phyloP scores from a whole-genome alignment of 2,329 filamentous ascomycete species.

The Botryotinia convoluta region DNA sequence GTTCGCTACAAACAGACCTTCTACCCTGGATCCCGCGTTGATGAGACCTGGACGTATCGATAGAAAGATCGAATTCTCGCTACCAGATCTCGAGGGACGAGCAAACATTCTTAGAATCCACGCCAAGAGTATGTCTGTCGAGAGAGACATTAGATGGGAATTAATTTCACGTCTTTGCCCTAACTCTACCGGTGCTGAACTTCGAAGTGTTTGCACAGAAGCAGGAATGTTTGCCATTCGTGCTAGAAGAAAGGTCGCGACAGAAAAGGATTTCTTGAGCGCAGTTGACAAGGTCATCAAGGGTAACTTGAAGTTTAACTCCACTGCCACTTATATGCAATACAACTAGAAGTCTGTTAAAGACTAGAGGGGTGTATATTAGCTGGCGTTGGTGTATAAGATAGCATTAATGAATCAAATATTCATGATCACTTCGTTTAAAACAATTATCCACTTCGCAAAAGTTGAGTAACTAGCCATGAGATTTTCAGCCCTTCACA shows the following conservation, averaged over 20 bases:
- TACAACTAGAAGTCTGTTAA: slow-evolving; percentile 71
- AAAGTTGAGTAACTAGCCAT: neutral
- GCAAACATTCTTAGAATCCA: slow-evolving; percentile 98
- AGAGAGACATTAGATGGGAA: slow-evolving; percentile 98
- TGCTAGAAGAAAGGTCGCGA: slow-evolving; percentile 91
- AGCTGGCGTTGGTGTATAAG: slow-evolving; percentile 37
- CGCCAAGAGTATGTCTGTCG: slow-evolving; percentile 99
- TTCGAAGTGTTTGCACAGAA: slow-evolving; percentile 95
- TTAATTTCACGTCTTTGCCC: slow-evolving; percentile 95
- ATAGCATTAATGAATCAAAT: slow-evolving; percentile 32
- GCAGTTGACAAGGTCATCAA: slow-evolving; percentile 99
- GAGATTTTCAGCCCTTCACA: neutral
- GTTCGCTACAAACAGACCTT: slow-evolving; percentile 97
- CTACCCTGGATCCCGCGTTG: slow-evolving; percentile 90
- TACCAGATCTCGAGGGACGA: slow-evolving; percentile 93
- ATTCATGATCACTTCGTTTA: slow-evolving; percentile 12
- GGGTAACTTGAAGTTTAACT: slow-evolving; percentile 99
- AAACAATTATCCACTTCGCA: neutral
- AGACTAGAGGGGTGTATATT: slow-evolving; percentile 34
- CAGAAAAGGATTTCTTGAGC: slow-evolving; percentile 97
- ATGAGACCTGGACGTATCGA: slow-evolving; percentile 98
- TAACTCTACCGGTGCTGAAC: slow-evolving; percentile 93
- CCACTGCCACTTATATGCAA: slow-evolving; percentile 95
- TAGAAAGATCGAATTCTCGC: slow-evolving; percentile 97
- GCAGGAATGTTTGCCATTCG: slow-evolving; percentile 98